Evolutionary conservation across 768 basidiomycete genomes (phyloP), one percentile per base, ranked within the genome.

Genomic region (Suillus lakei): DNA sequence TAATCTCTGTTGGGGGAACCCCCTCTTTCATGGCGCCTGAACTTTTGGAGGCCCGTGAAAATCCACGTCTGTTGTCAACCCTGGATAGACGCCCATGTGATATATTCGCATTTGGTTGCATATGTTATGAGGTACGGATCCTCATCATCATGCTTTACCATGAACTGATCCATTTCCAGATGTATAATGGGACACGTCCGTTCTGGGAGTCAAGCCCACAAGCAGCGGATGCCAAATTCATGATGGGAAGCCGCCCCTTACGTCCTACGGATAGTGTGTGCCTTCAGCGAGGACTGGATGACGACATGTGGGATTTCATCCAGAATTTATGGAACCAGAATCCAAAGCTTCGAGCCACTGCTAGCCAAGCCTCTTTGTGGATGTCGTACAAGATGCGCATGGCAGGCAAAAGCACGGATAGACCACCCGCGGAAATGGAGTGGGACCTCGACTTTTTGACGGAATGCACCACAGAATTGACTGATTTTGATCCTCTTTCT

Each of bases 71-170:
- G 30, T 63, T 74, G 15, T 60, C 68, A 10, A 51, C 21, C 7
- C 61, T 75, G 2, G 74, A 75, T 46, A 68, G 60, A 41, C 74
- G 75, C n/a, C 73, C 73, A 58, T 68, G 73, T 41, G 78, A 79
- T 60, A 74, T 79, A 32, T 79, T 80, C 60, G 70, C 78, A 6
- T 74, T 79, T 58, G 79, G 74, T 5, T 77, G 72, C 3, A 70
- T 77, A 44, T 64, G 72, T 13, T 79, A 77, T 61, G 79, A 79
- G 76, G 78, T 79, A 44, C 9, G 16, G 10, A 62, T 16, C 15
- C 43, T 2, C 28, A 6, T 28, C 23, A 1, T 30, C 15, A n/a
- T 43, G 21, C 23, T 38, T 9, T 21, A 38, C 46, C n/a, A 38
- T 38, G 8, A 5, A 58, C 36, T 38, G 55, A 56, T 58, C 51